Conservation (phyloP, 1,284 basidiomycete species). For the Trametes pubescens region DNA sequence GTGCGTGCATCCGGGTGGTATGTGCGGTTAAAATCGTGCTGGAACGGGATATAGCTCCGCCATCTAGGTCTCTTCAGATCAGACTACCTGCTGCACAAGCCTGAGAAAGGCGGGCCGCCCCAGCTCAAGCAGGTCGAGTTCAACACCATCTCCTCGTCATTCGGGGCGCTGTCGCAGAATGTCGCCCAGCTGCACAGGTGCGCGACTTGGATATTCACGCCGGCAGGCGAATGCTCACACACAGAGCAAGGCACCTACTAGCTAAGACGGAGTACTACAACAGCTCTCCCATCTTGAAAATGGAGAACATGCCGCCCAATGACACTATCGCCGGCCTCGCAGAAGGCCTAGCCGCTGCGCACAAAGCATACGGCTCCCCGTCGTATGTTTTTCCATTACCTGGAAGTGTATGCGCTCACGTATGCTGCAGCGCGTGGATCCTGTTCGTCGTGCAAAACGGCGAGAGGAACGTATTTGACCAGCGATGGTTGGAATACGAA, state of each 20-base stretch:
- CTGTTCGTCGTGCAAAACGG: slow-evolving; percentile 90
- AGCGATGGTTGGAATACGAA: slow-evolving; percentile 89
- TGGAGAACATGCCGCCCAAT: slow-evolving; percentile 78
- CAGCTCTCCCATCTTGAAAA: slow-evolving; percentile 60
- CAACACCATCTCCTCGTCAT: slow-evolving; percentile 95
- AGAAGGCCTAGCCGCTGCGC: slow-evolving; percentile 82
- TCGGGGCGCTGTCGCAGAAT: slow-evolving; percentile 84
- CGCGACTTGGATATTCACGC: slow-evolving; percentile 26
- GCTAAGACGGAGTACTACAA: slow-evolving; percentile 73
- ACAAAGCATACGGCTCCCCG: slow-evolving; percentile 73
- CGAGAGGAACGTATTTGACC: slow-evolving; percentile 98
- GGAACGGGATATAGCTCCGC: slow-evolving; percentile 60
- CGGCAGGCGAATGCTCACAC: neutral
- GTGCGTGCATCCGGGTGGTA: slow-evolving; percentile 37
- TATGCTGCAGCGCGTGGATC: slow-evolving; percentile 64
- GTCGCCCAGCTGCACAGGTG: slow-evolving; percentile 84
- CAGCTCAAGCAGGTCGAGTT: slow-evolving; percentile 96
- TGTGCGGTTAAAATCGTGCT: slow-evolving; percentile 2
- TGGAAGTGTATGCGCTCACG: slow-evolving; percentile 2
- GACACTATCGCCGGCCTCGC: slow-evolving; percentile 76
- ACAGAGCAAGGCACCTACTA: slow-evolving; percentile 65
- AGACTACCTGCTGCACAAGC: slow-evolving; percentile 91
- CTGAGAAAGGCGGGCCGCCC: slow-evolving; percentile 48
- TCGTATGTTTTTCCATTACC: slow-evolving; percentile 48
- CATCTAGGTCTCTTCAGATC: slow-evolving; percentile 96